Evolutionary conservation across 148 eudicot species (phyloP).

Genomic region (Selenicereus undatus): DNA sequence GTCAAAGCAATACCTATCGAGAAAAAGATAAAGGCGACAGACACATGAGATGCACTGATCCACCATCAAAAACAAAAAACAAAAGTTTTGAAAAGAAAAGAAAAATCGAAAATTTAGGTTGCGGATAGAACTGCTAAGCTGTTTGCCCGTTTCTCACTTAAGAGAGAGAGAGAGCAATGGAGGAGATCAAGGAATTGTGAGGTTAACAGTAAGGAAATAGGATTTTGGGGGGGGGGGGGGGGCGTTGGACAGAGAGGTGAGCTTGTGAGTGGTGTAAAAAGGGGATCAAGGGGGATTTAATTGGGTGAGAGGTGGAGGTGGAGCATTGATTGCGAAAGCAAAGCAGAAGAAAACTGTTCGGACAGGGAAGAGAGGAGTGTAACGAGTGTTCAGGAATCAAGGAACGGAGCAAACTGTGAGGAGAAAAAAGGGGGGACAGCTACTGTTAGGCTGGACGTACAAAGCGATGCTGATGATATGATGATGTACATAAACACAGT

Average conservation of each 20-base stretch:
- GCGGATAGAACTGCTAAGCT: not conserved
- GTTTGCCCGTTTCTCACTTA: no score
- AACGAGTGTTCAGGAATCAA: not conserved
- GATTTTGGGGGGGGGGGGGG: not conserved
- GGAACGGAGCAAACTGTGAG: no score
- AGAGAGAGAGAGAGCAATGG: not conserved
- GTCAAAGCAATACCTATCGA: slow-evolving; percentile 34
- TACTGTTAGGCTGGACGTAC: slow-evolving; percentile 17
- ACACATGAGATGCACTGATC: slow-evolving; percentile 33
- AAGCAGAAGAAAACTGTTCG: slow-evolving; percentile 12
- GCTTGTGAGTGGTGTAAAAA: not conserved
- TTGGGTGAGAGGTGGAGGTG: slow-evolving; percentile 19
- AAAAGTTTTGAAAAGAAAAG: no score
- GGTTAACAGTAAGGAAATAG: not conserved
- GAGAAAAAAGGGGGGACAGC: not conserved
- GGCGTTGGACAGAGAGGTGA: not conserved
- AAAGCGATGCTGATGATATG: no score
- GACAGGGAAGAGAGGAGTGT: slow-evolving; percentile 8
- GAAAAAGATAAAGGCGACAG: slow-evolving; percentile 6
- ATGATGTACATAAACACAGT: no score
- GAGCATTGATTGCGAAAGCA: slow-evolving; percentile 40
- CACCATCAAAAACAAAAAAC: not conserved
- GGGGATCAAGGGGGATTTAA: not conserved
- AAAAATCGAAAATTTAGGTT: not conserved
- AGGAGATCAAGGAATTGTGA: not conserved